phyloP scores from a whole-genome alignment of 768 basidiomycete genomes.

The Strobilomyces dryophilus region DNA sequence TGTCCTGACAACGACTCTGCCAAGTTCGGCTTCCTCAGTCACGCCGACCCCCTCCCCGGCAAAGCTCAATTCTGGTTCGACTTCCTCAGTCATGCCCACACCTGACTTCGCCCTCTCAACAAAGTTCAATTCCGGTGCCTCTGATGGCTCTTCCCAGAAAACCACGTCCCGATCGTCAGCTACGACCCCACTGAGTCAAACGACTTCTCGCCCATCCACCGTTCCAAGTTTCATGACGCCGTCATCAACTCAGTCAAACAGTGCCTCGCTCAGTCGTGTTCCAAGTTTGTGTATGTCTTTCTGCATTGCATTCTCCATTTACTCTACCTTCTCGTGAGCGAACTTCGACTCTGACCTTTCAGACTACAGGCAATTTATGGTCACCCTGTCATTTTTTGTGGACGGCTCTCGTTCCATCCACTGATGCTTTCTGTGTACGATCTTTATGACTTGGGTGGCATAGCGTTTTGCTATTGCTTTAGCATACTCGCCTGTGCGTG shows the following conservation, averaged over 20 bases:
- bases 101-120: not conserved
- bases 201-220: constrained; percentile 1
- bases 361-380: constrained; percentile 6
- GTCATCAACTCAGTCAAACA: constrained; percentile 15
- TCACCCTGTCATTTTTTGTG: constrained; percentile 10
- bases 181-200: not conserved
- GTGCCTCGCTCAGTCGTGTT: constrained; percentile 23
- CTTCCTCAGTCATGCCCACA: too few relatives aligned
- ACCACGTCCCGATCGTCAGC: not conserved
- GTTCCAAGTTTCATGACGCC: constrained; percentile 1
- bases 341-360: constrained; percentile 9
- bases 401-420: constrained; percentile 8
- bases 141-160: not conserved
- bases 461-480: too few relatives aligned
- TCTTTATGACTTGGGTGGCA: too few relatives aligned
- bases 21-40: not conserved
- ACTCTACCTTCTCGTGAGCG: constrained; percentile 19
- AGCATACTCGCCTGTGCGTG: too few relatives aligned
- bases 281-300: constrained; percentile 15
- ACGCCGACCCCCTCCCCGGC: too few relatives aligned
- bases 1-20: not conserved
- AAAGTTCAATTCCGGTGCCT: not conserved
- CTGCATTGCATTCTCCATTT: constrained; percentile 12
- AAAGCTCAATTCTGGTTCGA: too few relatives aligned
- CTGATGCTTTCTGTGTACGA: constrained; percentile 12